Conservation (phyloP, 2,329 filamentous ascomycete genomes). For the Metarhizium album region DNA sequence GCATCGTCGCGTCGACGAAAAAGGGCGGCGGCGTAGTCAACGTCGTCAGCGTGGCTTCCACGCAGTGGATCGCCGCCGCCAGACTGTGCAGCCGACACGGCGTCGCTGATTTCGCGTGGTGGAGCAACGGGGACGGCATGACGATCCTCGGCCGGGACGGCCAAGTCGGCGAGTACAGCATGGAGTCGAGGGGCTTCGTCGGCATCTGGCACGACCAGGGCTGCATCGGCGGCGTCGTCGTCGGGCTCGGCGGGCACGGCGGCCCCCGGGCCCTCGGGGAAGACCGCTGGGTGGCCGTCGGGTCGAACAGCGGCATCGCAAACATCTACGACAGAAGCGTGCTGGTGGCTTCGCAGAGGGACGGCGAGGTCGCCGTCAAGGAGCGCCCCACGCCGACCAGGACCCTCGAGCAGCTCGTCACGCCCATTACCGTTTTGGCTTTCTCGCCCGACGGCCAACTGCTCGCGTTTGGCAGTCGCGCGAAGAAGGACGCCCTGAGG, state of each 20-base stretch:
- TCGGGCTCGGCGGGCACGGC: constrained; percentile 63
- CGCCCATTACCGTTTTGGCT: constrained; percentile 64
- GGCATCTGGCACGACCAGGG: constrained; percentile 87
- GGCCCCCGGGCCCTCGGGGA: constrained; percentile 56
- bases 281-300: constrained; percentile 82
- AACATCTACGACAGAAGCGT: constrained; percentile 82
- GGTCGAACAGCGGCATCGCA: constrained; percentile 76
- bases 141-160: constrained; percentile 77
- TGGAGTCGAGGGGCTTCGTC: constrained; percentile 56
- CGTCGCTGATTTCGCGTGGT: constrained; percentile 88
- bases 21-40: constrained; percentile 88
- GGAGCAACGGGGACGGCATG: constrained; percentile 72
- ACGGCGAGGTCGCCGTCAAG: constrained; percentile 42
- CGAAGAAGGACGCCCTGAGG: constrained; percentile 80
- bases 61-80: constrained; percentile 80
- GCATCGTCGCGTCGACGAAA: constrained; percentile 63
- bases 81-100: constrained; percentile 73
- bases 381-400: constrained; percentile 61
- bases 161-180: constrained; percentile 81
- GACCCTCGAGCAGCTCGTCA: constrained; percentile 76
- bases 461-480: constrained; percentile 72
- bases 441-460: constrained; percentile 89
- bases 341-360: constrained; percentile 35
- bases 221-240: constrained; percentile 70
- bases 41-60: constrained; percentile 64